phyloP scores from a whole-genome alignment of 78 protist genomes.

The Blattamonas nauphoetae region DNA sequence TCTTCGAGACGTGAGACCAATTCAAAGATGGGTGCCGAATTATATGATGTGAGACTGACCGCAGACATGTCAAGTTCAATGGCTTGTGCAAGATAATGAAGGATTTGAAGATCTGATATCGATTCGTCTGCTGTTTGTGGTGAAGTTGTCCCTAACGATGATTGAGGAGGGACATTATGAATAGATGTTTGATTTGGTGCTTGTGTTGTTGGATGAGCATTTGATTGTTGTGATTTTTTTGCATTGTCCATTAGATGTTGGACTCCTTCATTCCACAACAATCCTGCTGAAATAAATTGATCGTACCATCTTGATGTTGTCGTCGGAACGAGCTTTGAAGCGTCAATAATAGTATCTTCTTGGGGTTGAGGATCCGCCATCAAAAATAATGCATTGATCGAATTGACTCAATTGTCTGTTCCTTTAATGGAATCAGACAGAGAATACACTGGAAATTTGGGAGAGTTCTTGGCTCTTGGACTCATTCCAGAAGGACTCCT shows the following conservation, averaged over 20 bases:
- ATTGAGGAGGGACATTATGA: too few relatives aligned
- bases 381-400: too few relatives aligned
- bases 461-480: too few relatives aligned
- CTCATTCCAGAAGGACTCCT: too few relatives aligned
- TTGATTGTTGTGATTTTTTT: background rate
- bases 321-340: too few relatives aligned
- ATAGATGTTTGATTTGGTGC: background rate
- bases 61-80: background rate
- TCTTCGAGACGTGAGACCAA: background rate
- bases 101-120: background rate
- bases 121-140: background rate
- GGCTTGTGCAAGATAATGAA: conserved; percentile 1
- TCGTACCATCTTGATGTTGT: background rate
- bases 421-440: too few relatives aligned
- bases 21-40: background rate
- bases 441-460: too few relatives aligned
- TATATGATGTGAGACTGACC: background rate
- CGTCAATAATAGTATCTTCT: too few relatives aligned
- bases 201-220: background rate
- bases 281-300: background rate
- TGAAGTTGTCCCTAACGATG: too few relatives aligned
- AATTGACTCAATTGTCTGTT: too few relatives aligned
- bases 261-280: background rate
- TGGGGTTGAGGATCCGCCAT: too few relatives aligned
- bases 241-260: background rate